Evolutionary conservation across 257 asterid genomes (phyloP).

Genomic region (Oldenlandia corymbosa): DNA sequence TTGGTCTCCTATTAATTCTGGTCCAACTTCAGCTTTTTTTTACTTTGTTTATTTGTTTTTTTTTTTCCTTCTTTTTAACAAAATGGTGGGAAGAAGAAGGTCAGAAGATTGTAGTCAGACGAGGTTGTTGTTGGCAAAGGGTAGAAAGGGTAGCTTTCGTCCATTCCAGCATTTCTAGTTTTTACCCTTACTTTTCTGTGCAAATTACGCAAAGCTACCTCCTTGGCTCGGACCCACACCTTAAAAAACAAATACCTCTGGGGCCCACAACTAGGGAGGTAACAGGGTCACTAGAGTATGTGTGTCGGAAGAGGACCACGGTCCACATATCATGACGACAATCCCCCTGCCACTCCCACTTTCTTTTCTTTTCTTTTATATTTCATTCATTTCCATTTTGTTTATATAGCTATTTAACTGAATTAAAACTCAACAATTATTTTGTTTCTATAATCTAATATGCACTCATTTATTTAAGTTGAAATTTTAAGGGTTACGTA

Average conservation of each 20-base stretch:
- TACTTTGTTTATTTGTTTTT: slow-evolving; percentile 4
- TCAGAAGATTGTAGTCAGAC: slow-evolving; percentile 21
- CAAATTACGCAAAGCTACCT: slow-evolving; percentile 11
- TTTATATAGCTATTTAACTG: no score
- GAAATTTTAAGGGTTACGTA: no score
- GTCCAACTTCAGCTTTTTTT: no score
- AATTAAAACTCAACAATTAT: no score
- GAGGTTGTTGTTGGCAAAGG: slow-evolving; percentile 5
- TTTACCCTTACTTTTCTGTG: slow-evolving; percentile 6
- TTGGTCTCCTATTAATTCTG: no score
- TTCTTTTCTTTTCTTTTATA: not conserved
- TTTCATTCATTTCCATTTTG: no score
- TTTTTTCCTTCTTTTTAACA: slow-evolving; percentile 3
- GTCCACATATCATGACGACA: slow-evolving; percentile 17
- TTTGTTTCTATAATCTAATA: no score
- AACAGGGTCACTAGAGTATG: not conserved
- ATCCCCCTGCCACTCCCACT: not conserved
- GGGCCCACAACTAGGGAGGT: slow-evolving; percentile 6
- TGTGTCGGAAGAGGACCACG: slow-evolving; percentile 22
- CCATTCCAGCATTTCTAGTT: slow-evolving; percentile 17
- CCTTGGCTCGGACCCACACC: not conserved
- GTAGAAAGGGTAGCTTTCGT: slow-evolving; percentile 18
- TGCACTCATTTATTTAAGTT: no score
- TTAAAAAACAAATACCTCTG: not conserved
- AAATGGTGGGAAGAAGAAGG: slow-evolving; percentile 4